Percentiles rank a stretch among this genome's conserved stretches.
These are phyloP conservation scores for Fragaria ananassa DNA, from an alignment of 306 rosid species.

Conservation along the genomic window DNA sequence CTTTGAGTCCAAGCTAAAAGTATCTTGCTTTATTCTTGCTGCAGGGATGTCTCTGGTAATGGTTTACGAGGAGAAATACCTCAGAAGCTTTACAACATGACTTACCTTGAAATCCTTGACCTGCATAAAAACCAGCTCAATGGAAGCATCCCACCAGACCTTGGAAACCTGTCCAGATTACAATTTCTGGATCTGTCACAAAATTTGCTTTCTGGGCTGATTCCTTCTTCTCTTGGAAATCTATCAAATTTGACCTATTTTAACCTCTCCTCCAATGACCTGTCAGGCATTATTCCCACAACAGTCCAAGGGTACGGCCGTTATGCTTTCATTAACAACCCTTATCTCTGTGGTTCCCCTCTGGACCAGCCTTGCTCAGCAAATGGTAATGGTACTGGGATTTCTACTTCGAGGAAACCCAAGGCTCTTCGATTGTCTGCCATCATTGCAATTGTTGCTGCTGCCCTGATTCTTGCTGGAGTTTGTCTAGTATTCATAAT, in stretches of 20 bases:
- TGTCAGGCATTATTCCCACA: conserved; percentile 73
- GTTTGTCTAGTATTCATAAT: conserved; percentile 81
- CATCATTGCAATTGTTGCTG: conserved; percentile 91
- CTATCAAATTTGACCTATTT: conserved; percentile 51
- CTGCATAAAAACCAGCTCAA: conserved; percentile 65
- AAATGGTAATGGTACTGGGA: conserved; percentile 32
- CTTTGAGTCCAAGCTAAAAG: conserved; percentile 30
- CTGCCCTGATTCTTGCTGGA: conserved; percentile 77
- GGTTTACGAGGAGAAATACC: conserved; percentile 76
- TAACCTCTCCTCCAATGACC: conserved; percentile 75
- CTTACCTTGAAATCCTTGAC: conserved; percentile 68
- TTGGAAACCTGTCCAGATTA: conserved; percentile 66
- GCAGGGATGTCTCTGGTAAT: conserved; percentile 90
- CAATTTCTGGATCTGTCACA: conserved; percentile 68
- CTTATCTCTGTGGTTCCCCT: conserved; percentile 86
- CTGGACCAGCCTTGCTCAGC: conserved; percentile 60
- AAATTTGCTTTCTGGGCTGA: conserved; percentile 63
- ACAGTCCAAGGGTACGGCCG: conserved; percentile 58
- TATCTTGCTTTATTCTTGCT: conserved; percentile 31
- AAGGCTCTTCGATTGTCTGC: conserved; percentile 66
- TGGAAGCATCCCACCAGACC: conserved; percentile 70
- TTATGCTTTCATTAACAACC: conserved; percentile 68
- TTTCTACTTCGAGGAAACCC: conserved; percentile 43
- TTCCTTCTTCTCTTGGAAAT: conserved; percentile 73
- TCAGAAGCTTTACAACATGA: conserved; percentile 60